Evolutionary conservation across 73 alveolate genomes (phyloP).

Genomic region (Paramecium tetraurelia): DNA sequence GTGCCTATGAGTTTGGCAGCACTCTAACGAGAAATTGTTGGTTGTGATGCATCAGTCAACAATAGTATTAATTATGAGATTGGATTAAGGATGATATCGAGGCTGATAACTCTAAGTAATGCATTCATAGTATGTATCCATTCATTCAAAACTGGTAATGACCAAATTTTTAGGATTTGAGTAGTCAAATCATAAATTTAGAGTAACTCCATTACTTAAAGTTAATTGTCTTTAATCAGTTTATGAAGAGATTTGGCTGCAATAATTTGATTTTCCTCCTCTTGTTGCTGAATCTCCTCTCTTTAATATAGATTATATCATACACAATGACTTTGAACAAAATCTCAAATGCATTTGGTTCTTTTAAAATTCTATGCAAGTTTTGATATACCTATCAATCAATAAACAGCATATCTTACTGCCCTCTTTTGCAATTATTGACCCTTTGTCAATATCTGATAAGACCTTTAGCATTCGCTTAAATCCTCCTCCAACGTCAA

Average conservation of each 20-base stretch:
- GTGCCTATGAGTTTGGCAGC: conserved; percentile 37
- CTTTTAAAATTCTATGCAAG: background rate
- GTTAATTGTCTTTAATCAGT: background rate
- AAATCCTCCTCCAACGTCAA: conserved; percentile 57
- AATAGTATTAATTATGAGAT: background rate
- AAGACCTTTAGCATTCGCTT: conserved; percentile 50
- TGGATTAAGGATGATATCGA: background rate
- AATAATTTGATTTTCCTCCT: conserved; percentile 13
- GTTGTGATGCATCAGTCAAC: conserved; percentile 57
- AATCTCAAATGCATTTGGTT: background rate
- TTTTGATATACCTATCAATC: background rate
- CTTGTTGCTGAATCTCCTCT: conserved; percentile 16
- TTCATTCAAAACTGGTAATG: conserved; percentile 54
- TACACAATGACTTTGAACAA: conserved; percentile 12
- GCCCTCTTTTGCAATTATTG: conserved; percentile 50
- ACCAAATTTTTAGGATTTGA: conserved; percentile 54
- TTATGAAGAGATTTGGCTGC: background rate
- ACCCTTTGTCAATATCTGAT: conserved; percentile 54
- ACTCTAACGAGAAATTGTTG: conserved; percentile 56
- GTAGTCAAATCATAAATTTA: conserved; percentile 18
- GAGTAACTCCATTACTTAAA: background rate
- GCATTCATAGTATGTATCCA: conserved; percentile 3
- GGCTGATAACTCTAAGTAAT: background rate
- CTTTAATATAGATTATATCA: background rate
- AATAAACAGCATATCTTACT: background rate